These are phyloP conservation scores for Erigeron canadensis DNA, from an alignment of 129 eudicot genomes.

Conservation along the genomic window DNA sequence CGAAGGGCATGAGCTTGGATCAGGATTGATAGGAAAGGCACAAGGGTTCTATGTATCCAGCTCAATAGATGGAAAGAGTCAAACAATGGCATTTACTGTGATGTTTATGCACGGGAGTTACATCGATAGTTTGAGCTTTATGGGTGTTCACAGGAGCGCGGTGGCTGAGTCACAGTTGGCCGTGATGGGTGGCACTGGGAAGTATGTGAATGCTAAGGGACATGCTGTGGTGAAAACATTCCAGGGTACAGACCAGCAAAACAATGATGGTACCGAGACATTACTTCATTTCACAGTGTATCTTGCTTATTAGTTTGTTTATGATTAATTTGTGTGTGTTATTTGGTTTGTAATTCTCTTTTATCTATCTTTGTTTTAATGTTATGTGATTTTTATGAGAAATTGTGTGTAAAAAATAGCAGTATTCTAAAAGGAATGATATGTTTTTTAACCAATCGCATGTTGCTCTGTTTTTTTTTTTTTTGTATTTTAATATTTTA, in stretches of 20 bases:
- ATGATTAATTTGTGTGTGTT: not conserved
- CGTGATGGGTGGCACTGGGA: conserved; percentile 94
- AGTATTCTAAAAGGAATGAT: not conserved
- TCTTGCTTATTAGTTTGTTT: conserved; percentile 48
- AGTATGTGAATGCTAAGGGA: conserved; percentile 80
- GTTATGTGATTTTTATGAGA: conserved; percentile 12
- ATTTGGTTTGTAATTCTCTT: conserved; percentile 9
- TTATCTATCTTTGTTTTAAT: not conserved
- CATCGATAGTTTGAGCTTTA: conserved; percentile 66
- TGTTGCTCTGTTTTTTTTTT: not conserved
- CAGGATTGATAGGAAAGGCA: conserved; percentile 75
- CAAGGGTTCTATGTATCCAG: conserved; percentile 75
- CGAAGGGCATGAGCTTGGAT: conserved; percentile 73
- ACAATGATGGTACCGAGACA: conserved; percentile 78
- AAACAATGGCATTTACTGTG: conserved; percentile 71
- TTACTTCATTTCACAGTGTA: conserved; percentile 61
- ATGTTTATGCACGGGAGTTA: conserved; percentile 66
- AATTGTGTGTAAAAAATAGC: conserved; percentile 18
- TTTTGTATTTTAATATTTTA: not conserved
- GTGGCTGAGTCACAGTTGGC: conserved; percentile 82
- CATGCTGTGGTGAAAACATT: conserved; percentile 57
- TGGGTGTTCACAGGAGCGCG: conserved; percentile 75
- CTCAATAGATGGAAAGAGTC: conserved; percentile 76
- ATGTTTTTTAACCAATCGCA: not conserved
- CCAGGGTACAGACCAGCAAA: conserved; percentile 47